phyloP scores from a whole-genome alignment of 805 yeast species.

The Kazachstania psychrophila region DNA sequence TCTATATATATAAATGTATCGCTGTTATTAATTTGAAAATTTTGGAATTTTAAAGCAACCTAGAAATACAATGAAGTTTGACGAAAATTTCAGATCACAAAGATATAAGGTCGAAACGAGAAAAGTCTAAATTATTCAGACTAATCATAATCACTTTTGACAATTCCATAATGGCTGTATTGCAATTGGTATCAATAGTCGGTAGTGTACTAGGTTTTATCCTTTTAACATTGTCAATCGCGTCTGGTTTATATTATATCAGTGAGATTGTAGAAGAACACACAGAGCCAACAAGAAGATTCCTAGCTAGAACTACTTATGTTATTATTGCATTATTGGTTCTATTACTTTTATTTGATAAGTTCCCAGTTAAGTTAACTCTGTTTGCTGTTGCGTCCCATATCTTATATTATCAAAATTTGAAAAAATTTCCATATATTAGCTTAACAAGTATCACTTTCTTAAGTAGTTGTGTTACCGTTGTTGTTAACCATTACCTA shows the following conservation, averaged over 20 bases:
- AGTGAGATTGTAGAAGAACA: conserved; percentile 93
- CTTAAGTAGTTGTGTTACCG: conserved; percentile 59
- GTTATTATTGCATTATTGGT: conserved; percentile 46
- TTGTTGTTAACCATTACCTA: conserved; percentile 68
- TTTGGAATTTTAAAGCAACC: too few relatives aligned
- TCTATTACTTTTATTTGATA: conserved; percentile 61
- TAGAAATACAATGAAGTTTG: too few relatives aligned
- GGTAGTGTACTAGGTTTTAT: conserved; percentile 57
- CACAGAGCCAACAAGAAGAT: conserved; percentile 69
- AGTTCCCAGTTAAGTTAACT: conserved; percentile 64
- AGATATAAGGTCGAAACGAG: too few relatives aligned
- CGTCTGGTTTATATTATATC: conserved; percentile 84
- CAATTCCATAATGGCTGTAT: conserved; percentile 37
- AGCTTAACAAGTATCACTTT: conserved; percentile 64
- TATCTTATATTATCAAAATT: conserved; percentile 64
- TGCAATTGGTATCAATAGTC: conserved; percentile 47
- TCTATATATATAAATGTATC: too few relatives aligned
- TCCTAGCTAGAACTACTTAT: conserved; percentile 56
- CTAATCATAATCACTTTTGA: too few relatives aligned
- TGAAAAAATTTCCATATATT: conserved; percentile 77
- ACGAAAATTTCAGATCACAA: too few relatives aligned
- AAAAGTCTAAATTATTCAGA: too few relatives aligned
- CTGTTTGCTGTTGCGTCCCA: conserved; percentile 64
- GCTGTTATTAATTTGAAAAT: too few relatives aligned
- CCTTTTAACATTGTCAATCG: conserved; percentile 57